phyloP scores from a whole-genome alignment of 75 land plant species.

The Cunninghamia lanceolata region DNA sequence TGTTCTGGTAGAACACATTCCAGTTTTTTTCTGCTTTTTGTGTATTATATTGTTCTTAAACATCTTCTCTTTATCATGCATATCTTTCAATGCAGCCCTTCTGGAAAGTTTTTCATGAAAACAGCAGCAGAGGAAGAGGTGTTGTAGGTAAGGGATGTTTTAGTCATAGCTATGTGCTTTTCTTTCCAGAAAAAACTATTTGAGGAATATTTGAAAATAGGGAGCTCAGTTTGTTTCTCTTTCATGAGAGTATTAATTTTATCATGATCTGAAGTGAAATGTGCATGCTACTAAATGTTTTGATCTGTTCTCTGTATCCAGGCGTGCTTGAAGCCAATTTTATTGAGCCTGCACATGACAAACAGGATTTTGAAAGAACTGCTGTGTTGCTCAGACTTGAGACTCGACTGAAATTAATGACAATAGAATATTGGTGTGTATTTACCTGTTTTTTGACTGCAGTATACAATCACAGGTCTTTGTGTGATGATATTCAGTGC shows the following conservation, averaged over 20 bases:
- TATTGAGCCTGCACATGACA: slow-evolving; percentile 62
- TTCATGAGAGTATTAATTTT: background rate
- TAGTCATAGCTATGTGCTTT: background rate
- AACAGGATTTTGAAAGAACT: slow-evolving; percentile 56
- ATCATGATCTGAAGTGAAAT: background rate
- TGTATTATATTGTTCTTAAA: slow-evolving; percentile 8
- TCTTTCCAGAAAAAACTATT: background rate
- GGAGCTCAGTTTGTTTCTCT: background rate
- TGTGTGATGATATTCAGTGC: background rate
- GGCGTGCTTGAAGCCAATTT: slow-evolving; percentile 59
- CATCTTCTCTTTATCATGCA: background rate
- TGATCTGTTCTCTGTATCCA: slow-evolving; percentile 5
- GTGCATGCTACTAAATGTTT: slow-evolving; percentile 12
- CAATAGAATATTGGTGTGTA: slow-evolving; percentile 41
- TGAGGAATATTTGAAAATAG: background rate
- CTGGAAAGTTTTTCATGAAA: slow-evolving; percentile 73
- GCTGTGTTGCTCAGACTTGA: slow-evolving; percentile 41
- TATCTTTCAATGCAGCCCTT: slow-evolving; percentile 66
- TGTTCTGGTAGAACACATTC: background rate
- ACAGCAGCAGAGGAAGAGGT: slow-evolving; percentile 82
- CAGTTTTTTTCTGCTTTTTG: background rate
- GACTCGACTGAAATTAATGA: slow-evolving; percentile 42
- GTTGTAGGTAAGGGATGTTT: slow-evolving; percentile 72
- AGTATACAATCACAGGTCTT: background rate
- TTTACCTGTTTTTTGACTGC: background rate